Base-by-base conservation (phyloP, 148 eudicot genomes). In the Camellia lanceoleosa region DNA sequence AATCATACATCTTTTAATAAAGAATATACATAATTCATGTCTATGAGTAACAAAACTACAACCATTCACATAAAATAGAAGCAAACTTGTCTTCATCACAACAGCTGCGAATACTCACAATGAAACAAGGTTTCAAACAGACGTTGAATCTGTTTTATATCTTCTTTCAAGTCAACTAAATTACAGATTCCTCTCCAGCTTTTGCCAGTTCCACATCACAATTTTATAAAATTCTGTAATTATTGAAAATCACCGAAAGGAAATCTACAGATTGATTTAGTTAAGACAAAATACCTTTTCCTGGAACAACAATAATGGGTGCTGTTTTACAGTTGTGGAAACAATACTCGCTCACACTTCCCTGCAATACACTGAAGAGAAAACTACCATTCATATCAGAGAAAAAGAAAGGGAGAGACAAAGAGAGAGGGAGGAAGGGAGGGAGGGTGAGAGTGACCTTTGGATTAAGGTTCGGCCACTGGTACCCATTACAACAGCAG, bases 311-410 rank as follows among this genome's bases (percentile, higher is more conserved):
- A 58, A 96, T 86, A 55, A 92, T 72, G 18, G 98, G 99, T 7
- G 98, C 92, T 15, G 78, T 71, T 85, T 94, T 94, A 80, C 98
- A 97, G 77, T 97, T 86, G 88, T 92, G 99, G 86, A 91, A 87
- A 88, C 95, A 91, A 83, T 92, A 88, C 75, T 94, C 97, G 56
- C 98, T 87, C 47, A 94, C 98, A 85, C 99, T 97, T 71, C 99
- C 99, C 84, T 92, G 86, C 78, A 97, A 59, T 43, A 97, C 97
- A 90, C 99, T 91, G 90, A 42, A 80, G 38, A 42, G 44, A 73
- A 38, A 61, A 49, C 42, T 56, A 51, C 66, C 70, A 67, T 58
- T 7, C 65, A 68, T 55, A 20, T 12, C n/a, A 66, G 51, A 62
- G 46, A 59, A 30, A 71, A 64, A 52, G 74, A 79, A 54, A 70